Conservation (phyloP, 352 stramenopile genomes). For the Pythium plurisporium region DNA sequence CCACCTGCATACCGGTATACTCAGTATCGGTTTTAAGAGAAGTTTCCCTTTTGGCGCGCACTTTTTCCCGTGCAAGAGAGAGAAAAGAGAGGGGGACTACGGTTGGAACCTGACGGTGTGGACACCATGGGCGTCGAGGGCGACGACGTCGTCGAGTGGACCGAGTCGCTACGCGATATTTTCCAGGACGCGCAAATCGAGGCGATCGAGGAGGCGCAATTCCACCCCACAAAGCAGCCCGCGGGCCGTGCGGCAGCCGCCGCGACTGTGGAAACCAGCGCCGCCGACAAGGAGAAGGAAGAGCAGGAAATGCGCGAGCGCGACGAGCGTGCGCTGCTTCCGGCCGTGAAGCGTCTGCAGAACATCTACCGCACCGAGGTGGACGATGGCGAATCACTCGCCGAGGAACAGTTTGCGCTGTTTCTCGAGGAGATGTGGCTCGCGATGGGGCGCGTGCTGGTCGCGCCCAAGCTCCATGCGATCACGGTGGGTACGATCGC, state of each 20-base stretch:
- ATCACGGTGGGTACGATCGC: slow-evolving; percentile 45
- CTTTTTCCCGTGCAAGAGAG: background rate
- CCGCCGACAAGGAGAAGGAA: background rate
- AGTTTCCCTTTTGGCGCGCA: slow-evolving; percentile 10
- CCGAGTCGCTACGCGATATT: slow-evolving; percentile 45
- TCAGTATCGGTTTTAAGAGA: slow-evolving; percentile 10
- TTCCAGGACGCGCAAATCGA: slow-evolving; percentile 67
- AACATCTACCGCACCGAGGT: slow-evolving; percentile 52
- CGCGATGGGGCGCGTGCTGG: slow-evolving; percentile 43
- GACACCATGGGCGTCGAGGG: background rate
- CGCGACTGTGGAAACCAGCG: background rate
- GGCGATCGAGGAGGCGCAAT: slow-evolving; percentile 45
- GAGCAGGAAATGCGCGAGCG: slow-evolving; percentile 6
- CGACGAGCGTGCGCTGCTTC: slow-evolving; percentile 36
- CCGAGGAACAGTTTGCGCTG: slow-evolving; percentile 51
- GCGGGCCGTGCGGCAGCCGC: slow-evolving; percentile 8
- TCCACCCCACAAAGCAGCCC: slow-evolving; percentile 21
- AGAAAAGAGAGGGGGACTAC: background rate
- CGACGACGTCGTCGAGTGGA: slow-evolving; percentile 45
- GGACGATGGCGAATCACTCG: slow-evolving; percentile 28
- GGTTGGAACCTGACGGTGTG: background rate
- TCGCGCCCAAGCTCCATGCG: slow-evolving; percentile 36
- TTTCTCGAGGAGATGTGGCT: slow-evolving; percentile 67
- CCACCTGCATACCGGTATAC: background rate
- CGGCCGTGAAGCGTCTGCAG: slow-evolving; percentile 45